Conservation (phyloP, 202 grass and related monocot genomes). For the Schoenoplectus triqueter region DNA sequence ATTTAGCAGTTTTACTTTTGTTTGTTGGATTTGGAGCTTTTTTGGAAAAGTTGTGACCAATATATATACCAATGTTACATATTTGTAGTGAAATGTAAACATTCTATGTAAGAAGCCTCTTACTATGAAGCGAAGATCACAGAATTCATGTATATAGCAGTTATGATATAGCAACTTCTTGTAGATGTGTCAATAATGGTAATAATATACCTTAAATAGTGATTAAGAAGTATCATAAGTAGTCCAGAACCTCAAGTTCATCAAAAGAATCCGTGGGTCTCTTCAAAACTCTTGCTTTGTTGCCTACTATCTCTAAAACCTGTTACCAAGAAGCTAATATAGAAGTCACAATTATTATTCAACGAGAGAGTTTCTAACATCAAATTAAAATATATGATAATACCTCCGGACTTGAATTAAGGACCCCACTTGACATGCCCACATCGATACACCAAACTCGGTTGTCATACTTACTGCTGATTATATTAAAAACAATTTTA, state of each 20-base stretch:
- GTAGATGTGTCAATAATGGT: neutral
- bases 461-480: conserved; percentile 76
- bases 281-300: conserved; percentile 73
- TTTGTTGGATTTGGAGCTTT: conserved; percentile 21
- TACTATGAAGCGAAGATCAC: neutral
- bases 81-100: conserved; percentile 29
- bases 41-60: conserved; percentile 3
- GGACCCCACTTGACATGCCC: conserved; percentile 93
- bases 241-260: conserved; percentile 70
- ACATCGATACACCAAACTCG: conserved; percentile 97
- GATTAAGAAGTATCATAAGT: conserved; percentile 48
- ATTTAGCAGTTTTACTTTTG: conserved; percentile 24
- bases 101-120: neutral
- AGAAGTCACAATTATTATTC: conserved; percentile 13
- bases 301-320: conserved; percentile 93
- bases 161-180: neutral
- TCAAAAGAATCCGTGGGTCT: conserved; percentile 48
- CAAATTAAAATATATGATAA: conserved; percentile 19
- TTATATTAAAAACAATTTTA: conserved; percentile 29
- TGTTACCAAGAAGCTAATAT: conserved; percentile 44
- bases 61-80: neutral
- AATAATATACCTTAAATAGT: conserved; percentile 27
- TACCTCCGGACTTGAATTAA: conserved; percentile 87
- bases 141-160: neutral
- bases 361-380: conserved; percentile 18